Evolutionary conservation across 768 basidiomycete species (phyloP).

Genomic region (Crepidotus variabilis): DNA sequence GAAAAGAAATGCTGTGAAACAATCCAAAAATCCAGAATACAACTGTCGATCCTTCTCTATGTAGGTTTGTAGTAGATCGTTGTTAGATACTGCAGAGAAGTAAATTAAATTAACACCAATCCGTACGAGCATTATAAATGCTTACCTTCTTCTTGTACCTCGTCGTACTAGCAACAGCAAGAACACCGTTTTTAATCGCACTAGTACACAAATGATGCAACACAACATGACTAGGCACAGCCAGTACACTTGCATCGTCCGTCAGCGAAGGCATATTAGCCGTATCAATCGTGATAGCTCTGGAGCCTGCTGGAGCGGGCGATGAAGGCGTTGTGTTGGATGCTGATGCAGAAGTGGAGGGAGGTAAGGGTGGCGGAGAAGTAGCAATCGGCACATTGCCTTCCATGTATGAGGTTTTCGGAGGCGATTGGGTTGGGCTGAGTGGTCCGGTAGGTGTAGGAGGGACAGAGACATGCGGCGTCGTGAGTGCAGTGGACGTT

Average conservation of each 20-base stretch:
- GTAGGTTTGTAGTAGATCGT: slow-evolving; percentile 53
- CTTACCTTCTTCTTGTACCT: slow-evolving; percentile 88
- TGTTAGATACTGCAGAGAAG: slow-evolving; percentile 63
- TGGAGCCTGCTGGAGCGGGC: slow-evolving; percentile 19
- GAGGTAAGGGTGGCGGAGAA: neutral
- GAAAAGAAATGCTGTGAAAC: neutral
- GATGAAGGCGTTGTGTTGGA: neutral
- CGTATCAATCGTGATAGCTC: slow-evolving; percentile 31
- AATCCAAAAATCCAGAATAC: neutral
- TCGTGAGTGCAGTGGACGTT: slow-evolving; percentile 14
- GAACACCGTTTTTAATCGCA: slow-evolving; percentile 88
- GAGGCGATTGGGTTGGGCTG: slow-evolving; percentile 15
- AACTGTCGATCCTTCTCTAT: slow-evolving; percentile 1
- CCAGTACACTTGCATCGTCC: slow-evolving; percentile 88
- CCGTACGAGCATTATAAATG: slow-evolving; percentile 5
- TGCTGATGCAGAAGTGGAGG: neutral
- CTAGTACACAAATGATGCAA: slow-evolving; percentile 94
- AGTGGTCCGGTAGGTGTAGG: slow-evolving; percentile 15
- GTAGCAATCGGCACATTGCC: slow-evolving; percentile 5
- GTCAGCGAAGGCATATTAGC: slow-evolving; percentile 44
- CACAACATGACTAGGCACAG: slow-evolving; percentile 92
- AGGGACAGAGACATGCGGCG: slow-evolving; percentile 15
- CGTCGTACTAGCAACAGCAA: slow-evolving; percentile 90
- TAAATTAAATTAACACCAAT: slow-evolving; percentile 10
- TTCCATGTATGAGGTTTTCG: slow-evolving; percentile 7